Percentiles rank a stretch among this genome's conserved stretches.
Conservation (phyloP, 345 rosid genomes). For the Punica granatum region DNA sequence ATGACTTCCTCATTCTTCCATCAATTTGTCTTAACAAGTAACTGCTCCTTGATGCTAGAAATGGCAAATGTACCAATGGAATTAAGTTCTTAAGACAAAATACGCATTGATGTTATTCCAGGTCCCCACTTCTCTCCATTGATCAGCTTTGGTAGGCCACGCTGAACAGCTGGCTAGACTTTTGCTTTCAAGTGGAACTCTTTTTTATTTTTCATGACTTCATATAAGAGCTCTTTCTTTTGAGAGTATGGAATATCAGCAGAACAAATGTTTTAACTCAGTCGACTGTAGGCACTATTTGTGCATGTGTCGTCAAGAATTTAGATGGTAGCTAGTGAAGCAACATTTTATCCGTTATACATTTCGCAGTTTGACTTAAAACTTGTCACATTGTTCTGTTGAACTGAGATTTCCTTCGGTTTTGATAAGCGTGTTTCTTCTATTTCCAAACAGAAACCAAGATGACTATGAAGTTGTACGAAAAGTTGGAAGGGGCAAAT, state of each 20-base stretch:
- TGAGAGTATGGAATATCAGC: not conserved
- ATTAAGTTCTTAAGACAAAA: not conserved
- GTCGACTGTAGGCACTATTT: too few relatives aligned
- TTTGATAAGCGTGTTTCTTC: not conserved
- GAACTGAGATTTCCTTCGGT: not conserved
- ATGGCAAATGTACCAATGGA: not conserved
- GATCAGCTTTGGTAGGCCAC: not conserved
- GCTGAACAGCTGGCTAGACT: not conserved
- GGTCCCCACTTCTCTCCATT: not conserved
- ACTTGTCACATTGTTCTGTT: not conserved
- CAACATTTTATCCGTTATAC: too few relatives aligned
- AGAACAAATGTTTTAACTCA: not conserved
- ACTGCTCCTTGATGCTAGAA: not conserved
- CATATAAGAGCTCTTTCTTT: not conserved
- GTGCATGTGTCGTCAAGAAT: too few relatives aligned
- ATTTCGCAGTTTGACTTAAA: too few relatives aligned
- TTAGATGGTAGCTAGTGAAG: too few relatives aligned
- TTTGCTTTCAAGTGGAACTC: not conserved
- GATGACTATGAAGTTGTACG: constrained; percentile 89
- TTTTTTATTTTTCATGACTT: not conserved
- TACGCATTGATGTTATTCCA: not conserved
- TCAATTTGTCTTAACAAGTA: not conserved
- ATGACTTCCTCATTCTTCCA: not conserved
- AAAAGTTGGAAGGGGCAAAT: constrained; percentile 80
- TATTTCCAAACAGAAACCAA: constrained; percentile 42